Conservation (phyloP, 1,139 yeast genomes). For the Suhomyces bolitotheri region DNA sequence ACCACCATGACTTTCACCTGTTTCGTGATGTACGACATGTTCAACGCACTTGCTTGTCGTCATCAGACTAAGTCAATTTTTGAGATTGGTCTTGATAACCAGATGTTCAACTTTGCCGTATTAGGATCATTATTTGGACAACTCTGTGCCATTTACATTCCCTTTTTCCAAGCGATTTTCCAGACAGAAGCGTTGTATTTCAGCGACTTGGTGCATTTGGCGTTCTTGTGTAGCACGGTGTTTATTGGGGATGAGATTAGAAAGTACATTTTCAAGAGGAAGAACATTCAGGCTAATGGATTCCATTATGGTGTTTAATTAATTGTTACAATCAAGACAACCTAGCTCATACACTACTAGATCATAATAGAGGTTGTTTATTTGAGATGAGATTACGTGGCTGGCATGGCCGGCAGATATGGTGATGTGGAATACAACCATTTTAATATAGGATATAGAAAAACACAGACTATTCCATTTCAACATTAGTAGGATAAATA, state of each 20-base stretch:
- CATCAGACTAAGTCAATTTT: conserved; percentile 80
- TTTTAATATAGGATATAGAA: too few relatives aligned
- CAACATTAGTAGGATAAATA: too few relatives aligned
- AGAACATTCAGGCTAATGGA: conserved; percentile 10
- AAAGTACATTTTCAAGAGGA: conserved; percentile 43
- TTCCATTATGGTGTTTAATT: conserved; percentile 14
- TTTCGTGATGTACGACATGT: conserved; percentile 92
- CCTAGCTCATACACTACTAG: not conserved
- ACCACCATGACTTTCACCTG: conserved; percentile 99
- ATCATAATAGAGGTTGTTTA: too few relatives aligned
- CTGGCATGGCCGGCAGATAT: too few relatives aligned
- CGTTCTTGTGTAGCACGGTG: conserved; percentile 71
- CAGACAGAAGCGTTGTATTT: conserved; percentile 87
- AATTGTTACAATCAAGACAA: too few relatives aligned
- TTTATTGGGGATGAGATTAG: conserved; percentile 82
- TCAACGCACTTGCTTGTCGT: conserved; percentile 90
- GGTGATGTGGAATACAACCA: too few relatives aligned
- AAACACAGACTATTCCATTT: too few relatives aligned
- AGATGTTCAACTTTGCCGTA: conserved; percentile 91
- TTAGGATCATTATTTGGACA: conserved; percentile 91
- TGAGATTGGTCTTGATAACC: conserved; percentile 75
- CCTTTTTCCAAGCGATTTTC: conserved; percentile 86
- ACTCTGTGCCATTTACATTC: conserved; percentile 86
- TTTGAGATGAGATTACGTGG: too few relatives aligned
- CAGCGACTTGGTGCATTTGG: conserved; percentile 64